Conservation (phyloP, 2,329 filamentous ascomycete genomes). For the Aspergillus ibericus region DNA sequence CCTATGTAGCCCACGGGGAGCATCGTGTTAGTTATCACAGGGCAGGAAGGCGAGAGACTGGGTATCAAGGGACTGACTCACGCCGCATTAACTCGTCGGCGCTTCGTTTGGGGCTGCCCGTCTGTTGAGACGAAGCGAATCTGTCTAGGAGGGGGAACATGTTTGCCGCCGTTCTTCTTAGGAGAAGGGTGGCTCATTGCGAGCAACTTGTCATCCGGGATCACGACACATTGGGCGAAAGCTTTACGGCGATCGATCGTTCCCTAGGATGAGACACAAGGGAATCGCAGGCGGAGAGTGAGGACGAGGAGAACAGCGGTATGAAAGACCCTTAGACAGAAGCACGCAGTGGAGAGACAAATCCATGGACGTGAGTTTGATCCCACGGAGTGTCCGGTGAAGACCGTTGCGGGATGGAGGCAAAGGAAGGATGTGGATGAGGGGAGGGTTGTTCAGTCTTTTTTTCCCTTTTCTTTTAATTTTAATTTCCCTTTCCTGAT, state of each 20-base stretch:
- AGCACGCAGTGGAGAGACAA: constrained; percentile 18
- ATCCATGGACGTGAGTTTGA: constrained; percentile 23
- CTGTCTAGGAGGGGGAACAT: constrained; percentile 37
- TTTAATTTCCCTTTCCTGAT: background rate
- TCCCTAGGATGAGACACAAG: constrained; percentile 8
- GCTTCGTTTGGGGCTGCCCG: constrained; percentile 76
- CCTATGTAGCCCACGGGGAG: constrained; percentile 25
- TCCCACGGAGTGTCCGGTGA: constrained; percentile 18
- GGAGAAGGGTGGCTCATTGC: constrained; percentile 43
- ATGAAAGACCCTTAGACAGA: constrained; percentile 16
- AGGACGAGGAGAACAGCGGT: constrained; percentile 14
- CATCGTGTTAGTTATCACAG: constrained; percentile 8
- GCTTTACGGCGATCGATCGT: constrained; percentile 15
- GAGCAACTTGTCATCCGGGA: constrained; percentile 37
- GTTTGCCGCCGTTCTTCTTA: constrained; percentile 36
- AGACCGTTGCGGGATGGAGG: constrained; percentile 13
- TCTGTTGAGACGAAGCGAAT: constrained; percentile 82
- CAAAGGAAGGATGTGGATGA: constrained; percentile 1
- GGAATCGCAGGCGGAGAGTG: constrained; percentile 11
- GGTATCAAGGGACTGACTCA: constrained; percentile 44
- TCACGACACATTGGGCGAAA: constrained; percentile 35
- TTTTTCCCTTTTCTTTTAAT: background rate
- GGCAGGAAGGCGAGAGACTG: constrained; percentile 5
- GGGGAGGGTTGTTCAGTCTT: background rate
- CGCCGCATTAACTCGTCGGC: constrained; percentile 76